phyloP scores from a whole-genome alignment of 176 grass and related monocot genomes.

The Eleusine indica region DNA sequence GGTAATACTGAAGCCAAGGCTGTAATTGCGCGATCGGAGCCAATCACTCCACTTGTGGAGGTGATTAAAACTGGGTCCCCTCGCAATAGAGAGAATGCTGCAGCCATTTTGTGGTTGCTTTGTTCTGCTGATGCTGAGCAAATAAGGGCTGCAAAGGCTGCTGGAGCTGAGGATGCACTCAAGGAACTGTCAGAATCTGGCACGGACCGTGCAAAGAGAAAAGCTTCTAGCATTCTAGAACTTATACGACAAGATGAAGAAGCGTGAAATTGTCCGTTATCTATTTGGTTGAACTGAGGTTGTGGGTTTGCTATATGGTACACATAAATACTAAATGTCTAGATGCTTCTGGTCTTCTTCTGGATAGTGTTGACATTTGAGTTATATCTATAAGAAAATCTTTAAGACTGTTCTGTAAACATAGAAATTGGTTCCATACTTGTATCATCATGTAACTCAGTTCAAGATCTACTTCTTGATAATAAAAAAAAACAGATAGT shows the following conservation, averaged over 20 bases:
- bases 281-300: slow-evolving; percentile 26
- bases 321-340: slow-evolving; percentile 26
- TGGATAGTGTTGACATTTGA: slow-evolving; percentile 34
- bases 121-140: slow-evolving; percentile 65
- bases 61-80: slow-evolving; percentile 72
- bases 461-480: slow-evolving; percentile 41
- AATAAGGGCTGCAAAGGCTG: slow-evolving; percentile 52
- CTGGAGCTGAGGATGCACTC: slow-evolving; percentile 68
- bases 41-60: slow-evolving; percentile 64
- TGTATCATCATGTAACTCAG: slow-evolving; percentile 45
- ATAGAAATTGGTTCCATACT: slow-evolving; percentile 25
- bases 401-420: slow-evolving; percentile 40
- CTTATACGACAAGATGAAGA: slow-evolving; percentile 64
- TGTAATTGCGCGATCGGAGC: slow-evolving; percentile 52
- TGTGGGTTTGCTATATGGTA: slow-evolving; percentile 43
- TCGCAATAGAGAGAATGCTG: slow-evolving; percentile 77
- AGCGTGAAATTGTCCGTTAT: slow-evolving; percentile 14
- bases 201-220: slow-evolving; percentile 90
- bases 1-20: slow-evolving; percentile 73
- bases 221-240: slow-evolving; percentile 75
- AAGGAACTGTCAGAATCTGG: slow-evolving; percentile 80
- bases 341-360: slow-evolving; percentile 13
- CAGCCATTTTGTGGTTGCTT: slow-evolving; percentile 73
- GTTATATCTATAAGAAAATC: slow-evolving; percentile 33
- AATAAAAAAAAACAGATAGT: slow-evolving; percentile 18